Evolutionary conservation across 108 stramenopile genomes (phyloP).

Genomic region (Hondaea fermentalgiana): DNA sequence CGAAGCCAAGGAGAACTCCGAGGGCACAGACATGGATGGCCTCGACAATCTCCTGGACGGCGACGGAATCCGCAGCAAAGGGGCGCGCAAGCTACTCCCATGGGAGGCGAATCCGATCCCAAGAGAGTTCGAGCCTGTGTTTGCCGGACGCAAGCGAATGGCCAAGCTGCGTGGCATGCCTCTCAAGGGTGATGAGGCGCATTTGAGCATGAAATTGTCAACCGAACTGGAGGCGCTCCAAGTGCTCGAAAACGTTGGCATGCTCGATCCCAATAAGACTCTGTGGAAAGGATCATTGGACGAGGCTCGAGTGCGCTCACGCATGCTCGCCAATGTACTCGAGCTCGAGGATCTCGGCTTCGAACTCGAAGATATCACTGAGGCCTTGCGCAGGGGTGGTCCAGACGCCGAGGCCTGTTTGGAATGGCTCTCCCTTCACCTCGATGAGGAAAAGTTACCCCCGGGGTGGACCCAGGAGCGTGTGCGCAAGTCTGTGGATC

Average conservation of each 20-base stretch:
- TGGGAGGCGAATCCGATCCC: neutral
- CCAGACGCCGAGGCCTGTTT: neutral
- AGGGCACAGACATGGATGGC: no score
- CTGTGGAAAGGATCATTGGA: neutral
- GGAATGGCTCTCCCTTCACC: conserved; percentile 15
- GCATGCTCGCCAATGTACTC: neutral
- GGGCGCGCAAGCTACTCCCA: neutral
- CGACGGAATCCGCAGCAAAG: no score
- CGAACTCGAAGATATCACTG: neutral
- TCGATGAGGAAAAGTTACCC: neutral
- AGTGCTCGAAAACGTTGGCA: neutral
- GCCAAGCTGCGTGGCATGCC: neutral
- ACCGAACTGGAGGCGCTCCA: neutral
- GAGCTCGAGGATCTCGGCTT: neutral
- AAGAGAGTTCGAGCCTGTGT: neutral
- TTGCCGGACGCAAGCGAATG: neutral
- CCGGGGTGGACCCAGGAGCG: neutral
- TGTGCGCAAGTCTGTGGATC: neutral
- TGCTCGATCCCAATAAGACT: neutral
- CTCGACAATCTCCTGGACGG: no score
- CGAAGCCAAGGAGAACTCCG: no score
- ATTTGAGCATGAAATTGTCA: neutral
- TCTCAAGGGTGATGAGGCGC: neutral
- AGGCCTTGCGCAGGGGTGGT: neutral
- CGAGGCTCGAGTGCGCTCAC: neutral